A percentile compares a stretch with the other conserved stretches of the same genome.
Conservation (phyloP, 1,139 yeast species). For the Debaryomyces sp. region DNA sequence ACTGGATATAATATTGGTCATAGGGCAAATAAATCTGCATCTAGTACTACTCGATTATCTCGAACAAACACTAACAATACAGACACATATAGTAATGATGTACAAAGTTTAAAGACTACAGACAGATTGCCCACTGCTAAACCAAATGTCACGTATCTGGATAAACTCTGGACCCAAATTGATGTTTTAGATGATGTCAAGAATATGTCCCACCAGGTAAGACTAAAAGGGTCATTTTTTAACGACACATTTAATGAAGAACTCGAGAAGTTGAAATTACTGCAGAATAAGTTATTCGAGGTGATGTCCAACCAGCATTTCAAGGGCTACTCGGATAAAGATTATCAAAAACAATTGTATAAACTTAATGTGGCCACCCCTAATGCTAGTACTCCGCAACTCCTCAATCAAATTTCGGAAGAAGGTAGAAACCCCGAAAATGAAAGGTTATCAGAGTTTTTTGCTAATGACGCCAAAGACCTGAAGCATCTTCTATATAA, state of each 20-base stretch:
- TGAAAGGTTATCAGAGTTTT: constrained; percentile 24
- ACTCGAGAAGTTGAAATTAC: constrained; percentile 54
- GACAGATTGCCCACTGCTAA: constrained; percentile 51
- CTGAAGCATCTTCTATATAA: constrained; percentile 20
- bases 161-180: constrained; percentile 83
- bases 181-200: constrained; percentile 84
- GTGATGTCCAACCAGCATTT: constrained; percentile 52
- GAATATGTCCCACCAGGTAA: constrained; percentile 60
- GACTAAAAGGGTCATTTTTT: constrained; percentile 59
- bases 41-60: constrained; percentile 24
- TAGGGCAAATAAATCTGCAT: constrained; percentile 15
- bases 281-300: constrained; percentile 63
- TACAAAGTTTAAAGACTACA: constrained; percentile 36
- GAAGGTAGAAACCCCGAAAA: constrained; percentile 13
- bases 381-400: not conserved
- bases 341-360: constrained; percentile 28
- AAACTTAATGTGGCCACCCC: not conserved
- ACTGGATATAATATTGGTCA: not conserved
- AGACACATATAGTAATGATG: constrained; percentile 17
- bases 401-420: constrained; percentile 6
- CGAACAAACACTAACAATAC: constrained; percentile 28
- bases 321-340: constrained; percentile 16
- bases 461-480: constrained; percentile 18
- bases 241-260: constrained; percentile 61
- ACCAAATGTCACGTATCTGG: constrained; percentile 64